Percentiles rank a stretch among this genome's conserved stretches.
phyloP scores from a whole-genome alignment of 2,329 filamentous ascomycete species.

The Gnomoniopsis smithogilvyi region DNA sequence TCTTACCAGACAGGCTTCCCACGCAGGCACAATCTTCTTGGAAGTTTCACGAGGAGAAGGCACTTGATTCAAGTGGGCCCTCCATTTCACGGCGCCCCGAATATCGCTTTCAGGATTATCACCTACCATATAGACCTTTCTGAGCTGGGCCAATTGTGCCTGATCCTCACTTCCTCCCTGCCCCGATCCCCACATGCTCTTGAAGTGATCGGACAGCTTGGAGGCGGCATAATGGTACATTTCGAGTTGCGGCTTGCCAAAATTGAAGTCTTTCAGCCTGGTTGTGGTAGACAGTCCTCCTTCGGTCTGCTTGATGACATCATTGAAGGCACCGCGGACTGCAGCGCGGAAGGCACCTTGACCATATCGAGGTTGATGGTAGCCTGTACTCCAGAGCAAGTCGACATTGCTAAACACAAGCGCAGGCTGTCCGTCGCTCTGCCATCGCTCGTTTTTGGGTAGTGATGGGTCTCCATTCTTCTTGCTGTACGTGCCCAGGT shows the following conservation, averaged over 20 bases:
- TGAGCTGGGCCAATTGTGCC: constrained; percentile 36
- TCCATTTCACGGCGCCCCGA: constrained; percentile 75
- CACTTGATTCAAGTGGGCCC: constrained; percentile 35
- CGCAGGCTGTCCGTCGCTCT: constrained; percentile 73
- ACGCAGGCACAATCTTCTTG: constrained; percentile 37
- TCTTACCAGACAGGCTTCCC: constrained; percentile 73
- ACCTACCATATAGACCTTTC: constrained; percentile 89
- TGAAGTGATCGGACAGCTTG: constrained; percentile 56
- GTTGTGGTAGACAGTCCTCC: constrained; percentile 34
- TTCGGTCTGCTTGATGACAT: constrained; percentile 46
- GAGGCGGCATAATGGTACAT: constrained; percentile 86
- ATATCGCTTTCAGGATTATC: constrained; percentile 91
- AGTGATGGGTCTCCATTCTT: constrained; percentile 65
- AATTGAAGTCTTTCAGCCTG: background rate
- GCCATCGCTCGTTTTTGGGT: constrained; percentile 69
- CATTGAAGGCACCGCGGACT: constrained; percentile 43
- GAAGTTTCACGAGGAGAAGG: constrained; percentile 46
- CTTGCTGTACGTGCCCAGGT: constrained; percentile 73
- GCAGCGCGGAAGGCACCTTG: constrained; percentile 89
- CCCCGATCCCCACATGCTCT: constrained; percentile 34
- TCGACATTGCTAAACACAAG: constrained; percentile 91
- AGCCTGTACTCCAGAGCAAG: constrained; percentile 81
- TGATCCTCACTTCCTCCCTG: constrained; percentile 11
- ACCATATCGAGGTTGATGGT: constrained; percentile 81
- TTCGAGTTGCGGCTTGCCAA: constrained; percentile 76